Conservation (phyloP, 257 asterid genomes). For the Salvia rosmarinus region DNA sequence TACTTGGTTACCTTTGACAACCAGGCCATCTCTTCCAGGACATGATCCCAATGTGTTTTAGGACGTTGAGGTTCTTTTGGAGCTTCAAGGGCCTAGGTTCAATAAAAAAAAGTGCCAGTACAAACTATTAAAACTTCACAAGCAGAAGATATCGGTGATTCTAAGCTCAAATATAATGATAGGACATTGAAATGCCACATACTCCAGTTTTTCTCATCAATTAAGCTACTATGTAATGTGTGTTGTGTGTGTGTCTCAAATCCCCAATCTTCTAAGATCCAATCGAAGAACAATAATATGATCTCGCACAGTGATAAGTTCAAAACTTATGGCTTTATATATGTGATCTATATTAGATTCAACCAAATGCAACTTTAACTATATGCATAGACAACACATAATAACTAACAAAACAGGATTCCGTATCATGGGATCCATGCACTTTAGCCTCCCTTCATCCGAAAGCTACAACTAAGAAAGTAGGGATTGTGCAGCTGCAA, state of each 20-base stretch:
- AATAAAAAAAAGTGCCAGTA: slow-evolving; percentile 27
- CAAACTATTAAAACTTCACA: slow-evolving; percentile 21
- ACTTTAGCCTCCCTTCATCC: slow-evolving; percentile 8
- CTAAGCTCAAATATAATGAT: slow-evolving; percentile 12
- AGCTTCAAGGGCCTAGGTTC: slow-evolving; percentile 80
- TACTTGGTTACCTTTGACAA: slow-evolving; percentile 72
- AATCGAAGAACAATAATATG: slow-evolving; percentile 7
- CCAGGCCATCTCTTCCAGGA: slow-evolving; percentile 99
- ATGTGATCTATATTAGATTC: slow-evolving; percentile 2
- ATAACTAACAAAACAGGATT: slow-evolving; percentile 14
- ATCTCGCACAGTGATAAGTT: slow-evolving; percentile 1
- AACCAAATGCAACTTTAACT: not conserved
- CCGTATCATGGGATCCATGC: slow-evolving; percentile 23
- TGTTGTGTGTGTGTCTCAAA: not conserved
- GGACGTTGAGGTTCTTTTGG: slow-evolving; percentile 95
- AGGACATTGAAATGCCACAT: slow-evolving; percentile 17
- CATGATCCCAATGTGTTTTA: slow-evolving; percentile 99
- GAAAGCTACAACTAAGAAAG: slow-evolving; percentile 8
- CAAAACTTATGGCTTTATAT: not conserved
- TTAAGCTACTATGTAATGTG: slow-evolving; percentile 3
- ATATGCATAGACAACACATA: not conserved
- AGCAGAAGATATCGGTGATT: slow-evolving; percentile 7
- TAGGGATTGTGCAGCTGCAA: not conserved
- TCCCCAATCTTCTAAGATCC: slow-evolving; percentile 19
- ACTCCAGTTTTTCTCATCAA: slow-evolving; percentile 28